phyloP scores from a whole-genome alignment of 2,329 filamentous ascomycete genomes.

The Uncinocarpus reesii region DNA sequence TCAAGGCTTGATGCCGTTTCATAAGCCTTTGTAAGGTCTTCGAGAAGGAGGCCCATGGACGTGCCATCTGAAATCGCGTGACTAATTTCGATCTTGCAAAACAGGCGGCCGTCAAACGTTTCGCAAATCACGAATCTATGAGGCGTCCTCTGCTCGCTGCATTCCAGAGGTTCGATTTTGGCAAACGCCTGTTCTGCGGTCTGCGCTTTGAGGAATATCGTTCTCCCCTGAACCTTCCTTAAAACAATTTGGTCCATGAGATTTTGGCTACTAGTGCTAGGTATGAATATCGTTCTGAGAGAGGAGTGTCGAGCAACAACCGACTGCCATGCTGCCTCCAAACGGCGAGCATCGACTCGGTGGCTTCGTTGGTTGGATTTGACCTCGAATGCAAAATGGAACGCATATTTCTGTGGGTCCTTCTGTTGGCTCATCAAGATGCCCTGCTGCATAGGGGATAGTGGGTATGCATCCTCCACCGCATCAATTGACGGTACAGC shows the following conservation, averaged over 20 bases:
- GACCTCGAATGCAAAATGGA: slow-evolving; percentile 30
- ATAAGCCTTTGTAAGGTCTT: slow-evolving; percentile 28
- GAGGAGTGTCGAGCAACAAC: slow-evolving; percentile 28
- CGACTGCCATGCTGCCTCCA: slow-evolving; percentile 27
- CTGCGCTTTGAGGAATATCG: slow-evolving; percentile 24
- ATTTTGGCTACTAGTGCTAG: slow-evolving; percentile 27
- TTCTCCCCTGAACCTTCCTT: slow-evolving; percentile 21
- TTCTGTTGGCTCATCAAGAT: slow-evolving; percentile 31
- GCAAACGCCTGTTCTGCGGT: slow-evolving; percentile 23
- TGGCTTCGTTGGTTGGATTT: slow-evolving; percentile 17
- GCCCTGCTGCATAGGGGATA: slow-evolving; percentile 31
- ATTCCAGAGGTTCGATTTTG: slow-evolving; percentile 23
- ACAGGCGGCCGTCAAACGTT: slow-evolving; percentile 23
- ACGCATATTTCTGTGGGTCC: slow-evolving; percentile 29
- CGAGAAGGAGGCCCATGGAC: slow-evolving; percentile 27
- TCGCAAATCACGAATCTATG: slow-evolving; percentile 31
- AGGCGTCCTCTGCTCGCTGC: slow-evolving; percentile 24
- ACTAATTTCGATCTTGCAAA: slow-evolving; percentile 32
- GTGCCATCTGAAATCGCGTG: slow-evolving; percentile 32
- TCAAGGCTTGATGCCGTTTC: slow-evolving; percentile 22
- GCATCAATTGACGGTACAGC: slow-evolving; percentile 14
- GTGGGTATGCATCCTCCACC: slow-evolving; percentile 30
- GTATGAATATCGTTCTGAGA: slow-evolving; percentile 28
- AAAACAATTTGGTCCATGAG: slow-evolving; percentile 33
- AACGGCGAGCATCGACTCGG: slow-evolving; percentile 21